These are phyloP conservation scores for Camelina neglecta DNA, from an alignment of 345 rosid genomes.

Conservation along the genomic window DNA sequence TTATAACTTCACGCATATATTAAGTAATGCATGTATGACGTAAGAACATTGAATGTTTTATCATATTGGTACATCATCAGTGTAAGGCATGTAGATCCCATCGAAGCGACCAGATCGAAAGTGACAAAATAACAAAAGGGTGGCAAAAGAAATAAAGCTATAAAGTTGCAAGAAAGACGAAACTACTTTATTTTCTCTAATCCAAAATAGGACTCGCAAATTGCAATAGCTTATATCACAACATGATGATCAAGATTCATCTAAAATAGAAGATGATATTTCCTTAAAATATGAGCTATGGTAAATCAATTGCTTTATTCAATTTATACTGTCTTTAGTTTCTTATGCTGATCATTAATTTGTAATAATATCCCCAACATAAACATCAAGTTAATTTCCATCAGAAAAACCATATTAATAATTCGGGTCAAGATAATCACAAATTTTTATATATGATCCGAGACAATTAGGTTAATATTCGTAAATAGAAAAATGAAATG, in stretches of 20 bases:
- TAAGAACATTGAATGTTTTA: slow-evolving; percentile 39
- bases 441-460: no score
- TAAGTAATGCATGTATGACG: slow-evolving; percentile 37
- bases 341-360: no score
- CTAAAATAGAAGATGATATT: slow-evolving; percentile 11
- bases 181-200: slow-evolving; percentile 33
- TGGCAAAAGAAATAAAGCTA: slow-evolving; percentile 43
- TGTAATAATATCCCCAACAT: no score
- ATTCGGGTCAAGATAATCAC: no score
- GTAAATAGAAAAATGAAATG: no score
- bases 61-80: slow-evolving; percentile 28
- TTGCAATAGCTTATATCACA: slow-evolving; percentile 31
- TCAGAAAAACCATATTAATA: no score
- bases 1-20: no score
- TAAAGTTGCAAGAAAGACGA: slow-evolving; percentile 34
- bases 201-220: slow-evolving; percentile 42
- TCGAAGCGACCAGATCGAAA: slow-evolving; percentile 44
- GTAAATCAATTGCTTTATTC: not conserved
- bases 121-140: slow-evolving; percentile 44
- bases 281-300: slow-evolving; percentile 6
- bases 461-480: no score
- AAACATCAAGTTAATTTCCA: no score
- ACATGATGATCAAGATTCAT: slow-evolving; percentile 37
- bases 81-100: slow-evolving; percentile 46
- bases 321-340: no score